Percentiles rank a stretch among this genome's conserved stretches.
Evolutionary conservation across 1,284 basidiomycete species (phyloP).

Genomic region (Ceratobasidium sp.): DNA sequence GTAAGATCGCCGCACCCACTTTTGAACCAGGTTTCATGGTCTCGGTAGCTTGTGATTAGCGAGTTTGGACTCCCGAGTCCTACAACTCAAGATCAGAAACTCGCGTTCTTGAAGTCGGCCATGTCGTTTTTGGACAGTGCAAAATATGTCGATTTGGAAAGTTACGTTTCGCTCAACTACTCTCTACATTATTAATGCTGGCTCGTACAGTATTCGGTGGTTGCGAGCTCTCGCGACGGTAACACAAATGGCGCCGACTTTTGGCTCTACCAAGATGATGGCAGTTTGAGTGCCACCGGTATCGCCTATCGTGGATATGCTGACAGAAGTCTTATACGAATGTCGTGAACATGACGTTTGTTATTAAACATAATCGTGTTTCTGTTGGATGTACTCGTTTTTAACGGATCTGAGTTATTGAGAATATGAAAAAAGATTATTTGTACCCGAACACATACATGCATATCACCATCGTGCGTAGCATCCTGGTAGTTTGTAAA

Average conservation of each 20-base stretch:
- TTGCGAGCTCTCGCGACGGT: conserved; percentile 8
- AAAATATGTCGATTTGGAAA: conserved; percentile 15
- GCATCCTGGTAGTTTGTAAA: too few species aligned
- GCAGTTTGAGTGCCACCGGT: conserved; percentile 17
- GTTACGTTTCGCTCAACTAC: background rate
- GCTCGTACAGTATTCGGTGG: too few species aligned
- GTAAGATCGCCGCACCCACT: background rate
- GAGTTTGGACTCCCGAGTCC: conserved; percentile 5
- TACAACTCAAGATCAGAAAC: conserved; percentile 8
- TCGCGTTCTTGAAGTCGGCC: conserved; percentile 12
- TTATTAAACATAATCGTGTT: too few species aligned
- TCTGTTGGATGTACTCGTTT: too few species aligned
- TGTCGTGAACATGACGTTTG: too few species aligned
- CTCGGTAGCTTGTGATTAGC: conserved; percentile 5
- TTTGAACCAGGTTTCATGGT: background rate
- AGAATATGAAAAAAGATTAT: too few species aligned
- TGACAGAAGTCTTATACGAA: too few species aligned
- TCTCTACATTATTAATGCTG: conserved; percentile 6
- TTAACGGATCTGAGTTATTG: too few species aligned
- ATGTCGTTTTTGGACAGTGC: conserved; percentile 7
- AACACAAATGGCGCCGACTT: conserved; percentile 7
- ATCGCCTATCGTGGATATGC: background rate
- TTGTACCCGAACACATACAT: too few species aligned
- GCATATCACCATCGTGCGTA: too few species aligned
- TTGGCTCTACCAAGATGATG: conserved; percentile 21